Base-by-base conservation (phyloP, 257 asterid genomes). In the Solanum acaule region DNA sequence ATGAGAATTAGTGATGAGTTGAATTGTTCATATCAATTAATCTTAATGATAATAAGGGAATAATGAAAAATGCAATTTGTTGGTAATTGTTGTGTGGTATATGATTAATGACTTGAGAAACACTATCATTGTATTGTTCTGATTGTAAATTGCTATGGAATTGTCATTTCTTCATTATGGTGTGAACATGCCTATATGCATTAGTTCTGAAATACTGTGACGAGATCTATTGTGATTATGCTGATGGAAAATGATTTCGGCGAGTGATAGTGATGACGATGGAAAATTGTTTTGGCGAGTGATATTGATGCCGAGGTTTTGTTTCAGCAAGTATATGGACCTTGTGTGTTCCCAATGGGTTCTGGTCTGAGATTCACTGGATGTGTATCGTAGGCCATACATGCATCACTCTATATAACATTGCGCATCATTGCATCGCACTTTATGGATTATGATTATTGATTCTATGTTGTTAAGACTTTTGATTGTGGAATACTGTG, bases 311-410 rank as follows among this genome's bases (percentile, higher is more conserved):
- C 18, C 10, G 1, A 56, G 10, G 10, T 56, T 56, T 56, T 56
- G 0, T 56, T 56, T 6, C 8, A 1, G 2, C 1, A 16, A 6
- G 4, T 56, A 56, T 16, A 56, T 56, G 0, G 0, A 56, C 2
- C 4, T 56, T 56, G 65, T 18, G 65, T 0, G 10, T 56, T 18
- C 1, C 10, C 65, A 6, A 56, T 56, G 4, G 4, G 0, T 52
- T 16, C 0, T 4, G 2, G 3, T 52, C 3, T 52, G 9, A 16
- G 1, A 52, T 52, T 52, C 63, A 52, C 10, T 1, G 4, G 0
- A 52, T 52, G 63, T 52, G 9, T 52, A 52, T 16, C 4, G 10
- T 18, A 52, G 4, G 63, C 6, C 9, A 1, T 16, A 18, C 4
- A 52, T 52, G 23, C 23, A 52, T 52, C 3, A 16, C 10, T 52